These are phyloP conservation scores for Termitomyces sp. DNA, from an alignment of 768 basidiomycete species.

Conservation along the genomic window DNA sequence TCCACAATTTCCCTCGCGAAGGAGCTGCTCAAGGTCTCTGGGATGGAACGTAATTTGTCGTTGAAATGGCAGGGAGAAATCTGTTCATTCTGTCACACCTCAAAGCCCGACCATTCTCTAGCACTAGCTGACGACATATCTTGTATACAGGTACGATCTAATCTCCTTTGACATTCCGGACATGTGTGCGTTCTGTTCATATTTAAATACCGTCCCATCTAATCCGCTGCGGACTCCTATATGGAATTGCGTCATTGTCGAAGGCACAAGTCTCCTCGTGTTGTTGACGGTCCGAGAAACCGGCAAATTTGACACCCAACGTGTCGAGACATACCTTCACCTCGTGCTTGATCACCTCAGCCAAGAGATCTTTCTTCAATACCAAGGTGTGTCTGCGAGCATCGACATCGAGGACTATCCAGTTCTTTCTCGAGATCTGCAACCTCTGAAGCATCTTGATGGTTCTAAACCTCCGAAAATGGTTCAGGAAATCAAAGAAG, in stretches of 20 bases:
- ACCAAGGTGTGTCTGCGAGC: not conserved
- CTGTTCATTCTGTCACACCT: not conserved
- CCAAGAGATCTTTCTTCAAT: conserved; percentile 1
- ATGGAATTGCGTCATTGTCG: not conserved
- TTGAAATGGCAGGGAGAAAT: not conserved
- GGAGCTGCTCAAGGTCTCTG: not conserved
- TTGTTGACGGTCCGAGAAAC: conserved; percentile 1
- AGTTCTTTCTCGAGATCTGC: not conserved
- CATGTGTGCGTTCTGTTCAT: not conserved
- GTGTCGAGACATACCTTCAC: conserved; percentile 1
- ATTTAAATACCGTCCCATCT: not conserved
- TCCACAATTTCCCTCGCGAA: not conserved
- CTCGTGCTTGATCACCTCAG: conserved; percentile 6
- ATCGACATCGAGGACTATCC: not conserved
- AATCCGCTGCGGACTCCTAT: not conserved
- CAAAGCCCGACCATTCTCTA: not conserved
- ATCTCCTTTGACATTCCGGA: not conserved
- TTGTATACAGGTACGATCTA: not conserved
- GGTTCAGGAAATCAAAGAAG: conserved; percentile 9
- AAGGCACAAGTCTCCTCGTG: conserved; percentile 1
- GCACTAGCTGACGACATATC: not conserved
- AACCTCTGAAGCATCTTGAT: not conserved
- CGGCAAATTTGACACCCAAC: not conserved
- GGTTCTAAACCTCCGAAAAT: conserved; percentile 4
- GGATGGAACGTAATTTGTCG: not conserved